phyloP scores from a whole-genome alignment of 1,139 yeast genomes.

The Arxiozyma slooffiae region DNA sequence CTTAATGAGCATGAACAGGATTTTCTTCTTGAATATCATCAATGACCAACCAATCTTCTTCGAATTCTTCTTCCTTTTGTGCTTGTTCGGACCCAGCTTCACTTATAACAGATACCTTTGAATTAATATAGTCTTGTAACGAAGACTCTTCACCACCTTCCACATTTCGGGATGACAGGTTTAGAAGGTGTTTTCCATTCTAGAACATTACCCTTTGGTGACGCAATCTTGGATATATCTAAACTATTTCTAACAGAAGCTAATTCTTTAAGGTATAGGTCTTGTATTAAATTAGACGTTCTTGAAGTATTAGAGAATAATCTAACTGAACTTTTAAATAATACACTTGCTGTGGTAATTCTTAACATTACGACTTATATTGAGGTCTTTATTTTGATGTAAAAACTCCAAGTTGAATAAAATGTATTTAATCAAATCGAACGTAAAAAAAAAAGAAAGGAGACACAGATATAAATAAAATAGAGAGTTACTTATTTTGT shows the following conservation, averaged over 20 bases:
- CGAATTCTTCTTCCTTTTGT: constrained; percentile 15
- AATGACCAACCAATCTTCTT: constrained; percentile 78
- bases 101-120: background rate
- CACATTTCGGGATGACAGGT: constrained; percentile 69
- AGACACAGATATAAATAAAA: too few relatives aligned
- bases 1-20: constrained; percentile 1
- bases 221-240: constrained; percentile 59
- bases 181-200: constrained; percentile 71
- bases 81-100: background rate
- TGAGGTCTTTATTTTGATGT: too few relatives aligned
- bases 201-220: constrained; percentile 61
- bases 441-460: too few relatives aligned
- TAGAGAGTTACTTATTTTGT: too few relatives aligned
- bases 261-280: constrained; percentile 78
- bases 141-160: constrained; percentile 45
- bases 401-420: too few relatives aligned
- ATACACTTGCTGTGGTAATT: background rate
- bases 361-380: background rate
- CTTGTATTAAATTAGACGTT: constrained; percentile 53
- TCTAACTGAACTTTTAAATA: background rate
- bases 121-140: constrained; percentile 1
- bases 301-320: background rate
- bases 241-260: constrained; percentile 80
- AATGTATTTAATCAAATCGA: too few relatives aligned
- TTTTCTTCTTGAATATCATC: constrained; percentile 57